Base-by-base conservation (phyloP, 768 basidiomycete species). In the Trametes elegans region DNA sequence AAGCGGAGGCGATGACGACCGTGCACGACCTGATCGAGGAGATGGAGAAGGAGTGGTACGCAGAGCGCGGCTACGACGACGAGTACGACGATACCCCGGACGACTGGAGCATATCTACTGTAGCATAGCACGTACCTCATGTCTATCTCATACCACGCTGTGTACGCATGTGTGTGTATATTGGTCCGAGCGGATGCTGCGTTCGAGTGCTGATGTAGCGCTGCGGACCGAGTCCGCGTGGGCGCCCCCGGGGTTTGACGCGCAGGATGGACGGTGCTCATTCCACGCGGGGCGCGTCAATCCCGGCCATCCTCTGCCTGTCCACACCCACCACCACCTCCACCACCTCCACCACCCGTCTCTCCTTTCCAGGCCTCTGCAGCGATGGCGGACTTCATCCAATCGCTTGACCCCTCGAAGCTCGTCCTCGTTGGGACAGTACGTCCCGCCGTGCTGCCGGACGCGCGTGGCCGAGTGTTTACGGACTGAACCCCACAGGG, bases 351-450 rank as follows among this genome's bases (percentile, higher is more conserved):
- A n/a, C n/a, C n/a, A n/a, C n/a, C n/a, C n/a, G n/a, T n/a, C n/a
- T n/a, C n/a, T n/a, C n/a, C n/a, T n/a, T n/a, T n/a, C 27, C 13
- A 27, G 5, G 18, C 47, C 18, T 27, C 26, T 7, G 8, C 31
- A 53, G 57, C 27, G 10, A 80, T 80, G 79, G 75, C 78, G 24
- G 90, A 91, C 63, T 88, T 87, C 57, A 57, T 85, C 7, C 87
- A 87, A 63, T 74, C 75, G 23, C 79, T 92, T 54, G 90, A 92
- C 63, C 81, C 88, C 18, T 79, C 80, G 5, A 88, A 85, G 64
- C 79, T 91, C 26, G 76, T 87, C 8, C 69, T 88, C 10, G 76
- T 69, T 19, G 82, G 82, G 52, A 80, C 87, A 21, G 90, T 90
- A 64, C 43, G 79, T 71, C 16, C 24, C 5, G 9, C 39, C 23